Base-by-base conservation (phyloP, 139 green algal species). In the Coelastrella sp. region DNA sequence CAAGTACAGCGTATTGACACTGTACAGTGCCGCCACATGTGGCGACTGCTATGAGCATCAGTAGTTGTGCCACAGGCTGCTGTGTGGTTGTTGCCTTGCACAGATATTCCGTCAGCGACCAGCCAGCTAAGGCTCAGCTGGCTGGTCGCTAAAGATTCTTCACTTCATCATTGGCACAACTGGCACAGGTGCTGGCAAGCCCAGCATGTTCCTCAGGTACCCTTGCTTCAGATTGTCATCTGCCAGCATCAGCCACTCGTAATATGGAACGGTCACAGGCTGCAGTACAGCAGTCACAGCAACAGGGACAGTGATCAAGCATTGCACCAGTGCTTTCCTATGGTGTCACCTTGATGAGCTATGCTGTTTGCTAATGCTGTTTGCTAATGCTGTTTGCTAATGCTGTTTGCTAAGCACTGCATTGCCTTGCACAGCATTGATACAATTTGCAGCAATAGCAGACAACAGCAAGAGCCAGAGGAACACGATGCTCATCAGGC, bases 171-270 rank as follows among this genome's bases (percentile, higher is more conserved):
- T 49, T 49, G 35, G 35, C 35, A 49, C 35, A 1, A 49, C 35
- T 49, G 35, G 35, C 35, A 83, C 78, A 83, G 78, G 74, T 59
- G 11, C n/a, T 25, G 82, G 82, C 63, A 78, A 7, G 25, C 63
- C 82, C 63, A 87, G 25, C 82, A 87, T 87, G 63, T 63, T 87
- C 24, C 63, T 74, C 24, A 87, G 60, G 24, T 87, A 87, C 14
- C 22, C 60, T 35, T 76, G 59, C 81, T 87, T 87, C 81, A 60
- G n/a, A 7, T 11, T 11, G 24, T 87, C 81, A 87, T 10, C 22
- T 6, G 35, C 78, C 60, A 87, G 25, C 57, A 11, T 22, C 72
- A 73, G 4, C 85, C 73, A 84, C n/a, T 90, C 85, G 20, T 90
- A 84, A 59, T 90, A 82, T 6, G 85, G 85, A 49, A 90, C 73